Evolutionary conservation across 2,329 filamentous ascomycete species (phyloP), one percentile per base, ranked within the genome.

Genomic region (Diaporthe citri): DNA sequence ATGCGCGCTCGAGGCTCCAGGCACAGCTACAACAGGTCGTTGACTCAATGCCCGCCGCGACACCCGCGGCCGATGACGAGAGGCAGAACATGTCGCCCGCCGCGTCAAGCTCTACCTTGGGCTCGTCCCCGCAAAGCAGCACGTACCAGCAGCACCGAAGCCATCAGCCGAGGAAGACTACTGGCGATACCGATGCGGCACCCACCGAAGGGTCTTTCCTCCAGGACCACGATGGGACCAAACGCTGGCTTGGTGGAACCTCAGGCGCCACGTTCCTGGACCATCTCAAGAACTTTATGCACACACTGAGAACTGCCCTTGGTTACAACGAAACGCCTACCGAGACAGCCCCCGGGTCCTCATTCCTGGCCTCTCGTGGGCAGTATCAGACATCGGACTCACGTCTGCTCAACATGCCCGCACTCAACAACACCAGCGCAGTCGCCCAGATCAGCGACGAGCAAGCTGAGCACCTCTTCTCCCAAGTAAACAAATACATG

Each of bases 231-330:
- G 83, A 86, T 59, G 87, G 87, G 34, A 85, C 83, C 34, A 80
- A 83, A 1, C 85, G 87, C 17, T 89, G 87, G 77, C 83, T 87
- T 3, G 88, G 88, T 52, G 86, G 86, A 78, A 88, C 87, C 10
- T 88, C 87, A 31, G 87, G 86, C 22, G 86, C 87, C 15, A 87
- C 85, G 1, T 89, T 89, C 71, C 83, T 89, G 7, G 87, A 89
- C 74, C 81, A 85, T 25, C 79, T 89, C 56, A 88, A 88, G 76
- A 84, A 84, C 69, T 85, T 88, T 75, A 87, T 89, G 80, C 80
- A 80, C 52, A 84, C 83, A 20, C 80, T 85, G 25, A 62, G 64
- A 15, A 72, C 76, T 78, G 84, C 28, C 81, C 82, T n/a, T 78
- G 28, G 82, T 81, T 51, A 81, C 77, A 74, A 41, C 36, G 64